These are phyloP conservation scores for Cutaneotrichosporon arboriforme DNA, from an alignment of 1,284 basidiomycete species.

Conservation along the genomic window DNA sequence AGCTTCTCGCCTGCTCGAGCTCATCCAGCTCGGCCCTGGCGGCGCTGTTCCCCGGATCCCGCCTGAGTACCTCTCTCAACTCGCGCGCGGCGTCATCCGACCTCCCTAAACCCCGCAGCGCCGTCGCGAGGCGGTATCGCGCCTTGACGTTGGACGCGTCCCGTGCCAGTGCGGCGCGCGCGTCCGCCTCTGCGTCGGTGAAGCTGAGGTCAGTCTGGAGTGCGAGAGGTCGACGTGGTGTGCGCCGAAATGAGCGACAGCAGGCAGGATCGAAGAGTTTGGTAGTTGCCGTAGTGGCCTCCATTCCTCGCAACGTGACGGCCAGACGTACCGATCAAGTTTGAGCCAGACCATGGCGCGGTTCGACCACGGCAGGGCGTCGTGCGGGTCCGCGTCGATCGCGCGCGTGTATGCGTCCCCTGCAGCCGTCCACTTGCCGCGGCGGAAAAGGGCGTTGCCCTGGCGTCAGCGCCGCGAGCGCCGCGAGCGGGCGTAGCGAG, in stretches of 20 bases:
- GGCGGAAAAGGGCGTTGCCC: slow-evolving; percentile 46
- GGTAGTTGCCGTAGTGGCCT: too few species aligned
- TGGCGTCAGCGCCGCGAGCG: slow-evolving; percentile 10
- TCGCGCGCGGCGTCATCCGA: slow-evolving; percentile 21
- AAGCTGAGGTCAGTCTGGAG: slow-evolving; percentile 24
- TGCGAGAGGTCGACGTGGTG: too few species aligned
- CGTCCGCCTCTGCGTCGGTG: slow-evolving; percentile 43
- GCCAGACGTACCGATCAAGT: slow-evolving; percentile 39
- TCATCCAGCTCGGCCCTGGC: slow-evolving; percentile 35
- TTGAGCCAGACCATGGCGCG: slow-evolving; percentile 46
- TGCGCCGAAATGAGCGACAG: too few species aligned
- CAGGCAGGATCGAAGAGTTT: background rate
- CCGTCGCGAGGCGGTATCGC: slow-evolving; percentile 40
- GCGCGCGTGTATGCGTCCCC: slow-evolving; percentile 41
- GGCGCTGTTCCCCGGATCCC: slow-evolving; percentile 28
- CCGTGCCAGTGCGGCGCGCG: slow-evolving; percentile 30
- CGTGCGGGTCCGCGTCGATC: slow-evolving; percentile 28
- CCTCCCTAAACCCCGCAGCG: slow-evolving; percentile 30
- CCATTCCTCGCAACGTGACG: background rate
- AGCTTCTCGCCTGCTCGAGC: too few species aligned
- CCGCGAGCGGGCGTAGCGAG: too few species aligned
- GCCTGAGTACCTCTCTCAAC: slow-evolving; percentile 1
- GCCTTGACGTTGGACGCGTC: slow-evolving; percentile 37
- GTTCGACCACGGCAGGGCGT: slow-evolving; percentile 39
- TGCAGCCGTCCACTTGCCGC: slow-evolving; percentile 43